These are phyloP conservation scores for maize (Zea mays) DNA, from an alignment of 176 grass and related monocot genomes.

Conservation along the genomic window Zm-B73-REFERENCE-NAM-5.0 NC_050096.1:56880001-56880500, in stretches of 20 bases:
- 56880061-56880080: neutral
- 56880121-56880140: neutral
- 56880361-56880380: conserved; percentile 82
- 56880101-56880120: neutral
- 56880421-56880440: neutral
- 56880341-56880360: conserved; percentile 85
- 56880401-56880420: neutral
- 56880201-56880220: neutral
- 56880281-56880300: conserved; percentile 28
- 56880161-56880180: conserved; percentile 70
- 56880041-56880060: conserved; percentile 42
- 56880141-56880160: conserved; percentile 33
- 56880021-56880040: neutral
- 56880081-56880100: neutral
- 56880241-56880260: neutral
- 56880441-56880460: no score
- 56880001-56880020: neutral
- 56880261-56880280: neutral
- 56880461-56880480: no score
- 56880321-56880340: conserved; percentile 61
- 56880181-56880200: conserved; percentile 73
- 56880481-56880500: conserved; percentile 55
- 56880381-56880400: neutral
- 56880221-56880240: neutral
- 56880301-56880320: conserved; percentile 63